phyloP scores from a whole-genome alignment of 129 eudicot species.

The Chrysanthemum makinoi region DNA sequence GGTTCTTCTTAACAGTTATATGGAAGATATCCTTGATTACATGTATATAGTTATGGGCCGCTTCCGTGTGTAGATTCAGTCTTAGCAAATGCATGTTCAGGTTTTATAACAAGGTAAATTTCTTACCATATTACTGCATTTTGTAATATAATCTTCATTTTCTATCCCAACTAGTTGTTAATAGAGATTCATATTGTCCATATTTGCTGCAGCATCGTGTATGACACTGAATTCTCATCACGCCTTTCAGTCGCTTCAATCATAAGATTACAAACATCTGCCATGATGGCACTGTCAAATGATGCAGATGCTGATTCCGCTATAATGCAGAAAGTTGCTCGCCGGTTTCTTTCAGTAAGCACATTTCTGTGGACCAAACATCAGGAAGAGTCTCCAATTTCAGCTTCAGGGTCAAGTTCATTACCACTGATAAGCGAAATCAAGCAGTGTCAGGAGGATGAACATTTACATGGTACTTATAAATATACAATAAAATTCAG shows the following conservation, averaged over 20 bases:
- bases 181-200: conserved; percentile 4
- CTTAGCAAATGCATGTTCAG: conserved; percentile 67
- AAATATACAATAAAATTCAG: conserved; percentile 1
- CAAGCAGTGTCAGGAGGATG: conserved; percentile 13
- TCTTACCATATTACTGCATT: neutral
- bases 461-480: conserved; percentile 12
- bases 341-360: conserved; percentile 38
- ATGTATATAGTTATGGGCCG: conserved; percentile 67
- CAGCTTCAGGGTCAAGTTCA: conserved; percentile 30
- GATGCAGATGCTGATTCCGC: conserved; percentile 44
- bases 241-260: conserved; percentile 68
- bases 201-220: conserved; percentile 46
- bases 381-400: conserved; percentile 20
- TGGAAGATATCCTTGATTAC: conserved; percentile 50
- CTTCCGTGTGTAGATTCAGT: conserved; percentile 69
- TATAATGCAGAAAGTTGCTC: conserved; percentile 44
- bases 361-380: conserved; percentile 31
- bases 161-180: neutral
- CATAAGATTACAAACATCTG: conserved; percentile 65
- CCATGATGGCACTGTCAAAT: conserved; percentile 57
- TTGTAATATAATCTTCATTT: conserved; percentile 7
- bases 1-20: conserved; percentile 36
- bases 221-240: conserved; percentile 68
- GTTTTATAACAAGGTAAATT: conserved; percentile 64
- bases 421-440: conserved; percentile 15